phyloP scores from a whole-genome alignment of 106 monocot species.

The Cymbidium sinense region DNA sequence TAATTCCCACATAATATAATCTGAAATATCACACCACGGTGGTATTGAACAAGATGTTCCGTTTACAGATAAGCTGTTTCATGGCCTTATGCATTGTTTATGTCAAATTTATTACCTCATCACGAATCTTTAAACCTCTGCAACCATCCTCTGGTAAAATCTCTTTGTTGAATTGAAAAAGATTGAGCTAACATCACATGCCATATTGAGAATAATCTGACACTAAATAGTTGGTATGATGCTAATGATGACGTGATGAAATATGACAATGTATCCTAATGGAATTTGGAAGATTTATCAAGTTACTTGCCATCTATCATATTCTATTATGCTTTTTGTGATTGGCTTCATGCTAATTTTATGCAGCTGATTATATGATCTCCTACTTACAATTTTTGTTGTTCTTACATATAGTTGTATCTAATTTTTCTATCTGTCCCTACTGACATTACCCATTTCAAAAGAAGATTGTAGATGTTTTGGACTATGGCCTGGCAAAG shows the following conservation, averaged over 20 bases:
- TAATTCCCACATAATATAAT: background rate
- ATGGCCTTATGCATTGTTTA: background rate
- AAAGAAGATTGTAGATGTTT: constrained; percentile 50
- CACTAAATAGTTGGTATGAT: background rate
- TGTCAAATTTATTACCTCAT: background rate
- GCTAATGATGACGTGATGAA: background rate
- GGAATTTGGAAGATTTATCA: background rate
- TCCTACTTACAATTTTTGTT: background rate
- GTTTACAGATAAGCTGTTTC: background rate
- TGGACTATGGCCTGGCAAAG: constrained; percentile 84
- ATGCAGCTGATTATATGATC: background rate
- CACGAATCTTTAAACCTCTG: background rate
- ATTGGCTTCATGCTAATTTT: background rate
- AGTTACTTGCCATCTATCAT: background rate
- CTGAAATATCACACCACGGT: background rate
- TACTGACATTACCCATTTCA: background rate
- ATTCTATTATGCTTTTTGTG: background rate
- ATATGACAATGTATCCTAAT: background rate
- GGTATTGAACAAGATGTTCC: background rate
- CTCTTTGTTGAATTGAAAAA: background rate
- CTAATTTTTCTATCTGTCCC: background rate
- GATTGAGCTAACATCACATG: background rate
- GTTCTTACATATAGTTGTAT: background rate
- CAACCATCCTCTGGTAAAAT: background rate
- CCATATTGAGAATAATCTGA: background rate